A percentile compares a stretch with the other conserved stretches of the same genome.
These are phyloP conservation scores for Neonectria ditissima DNA, from an alignment of 2,329 filamentous ascomycete species.

Conservation along the genomic window DNA sequence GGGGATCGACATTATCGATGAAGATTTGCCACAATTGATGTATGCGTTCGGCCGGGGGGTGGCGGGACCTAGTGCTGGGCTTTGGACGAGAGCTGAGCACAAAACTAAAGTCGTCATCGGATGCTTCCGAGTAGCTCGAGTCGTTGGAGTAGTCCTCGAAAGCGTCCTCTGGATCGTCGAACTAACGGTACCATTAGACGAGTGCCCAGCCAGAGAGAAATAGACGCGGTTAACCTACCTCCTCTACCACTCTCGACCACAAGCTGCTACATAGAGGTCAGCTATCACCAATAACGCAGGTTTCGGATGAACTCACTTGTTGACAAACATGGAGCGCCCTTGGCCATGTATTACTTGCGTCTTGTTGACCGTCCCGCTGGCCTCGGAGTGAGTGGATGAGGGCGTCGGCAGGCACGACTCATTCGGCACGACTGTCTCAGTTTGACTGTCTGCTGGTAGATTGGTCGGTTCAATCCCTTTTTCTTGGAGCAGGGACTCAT, in stretches of 20 bases:
- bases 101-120: not conserved
- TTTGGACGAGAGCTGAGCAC: not conserved
- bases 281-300: not conserved
- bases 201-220: not conserved
- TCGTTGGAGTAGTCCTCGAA: not conserved
- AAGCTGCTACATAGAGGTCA: not conserved
- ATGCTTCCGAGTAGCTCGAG: not conserved
- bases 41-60: not conserved
- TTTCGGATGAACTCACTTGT: not conserved
- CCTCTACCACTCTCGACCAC: constrained; percentile 1
- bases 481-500: not conserved
- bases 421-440: not conserved
- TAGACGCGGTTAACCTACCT: not conserved
- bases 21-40: not conserved
- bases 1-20: not conserved
- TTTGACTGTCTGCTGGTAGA: not conserved
- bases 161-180: not conserved
- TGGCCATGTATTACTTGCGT: not conserved
- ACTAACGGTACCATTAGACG: not conserved
- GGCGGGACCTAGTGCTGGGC: not conserved
- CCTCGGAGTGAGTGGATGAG: not conserved
- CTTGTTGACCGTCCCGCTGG: not conserved
- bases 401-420: not conserved
- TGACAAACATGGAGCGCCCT: not conserved
- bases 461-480: not conserved